Evolutionary conservation across 2,329 filamentous ascomycete species (phyloP), one percentile per base, ranked within the genome.

Genomic region (Arthrocladium fulminans): DNA sequence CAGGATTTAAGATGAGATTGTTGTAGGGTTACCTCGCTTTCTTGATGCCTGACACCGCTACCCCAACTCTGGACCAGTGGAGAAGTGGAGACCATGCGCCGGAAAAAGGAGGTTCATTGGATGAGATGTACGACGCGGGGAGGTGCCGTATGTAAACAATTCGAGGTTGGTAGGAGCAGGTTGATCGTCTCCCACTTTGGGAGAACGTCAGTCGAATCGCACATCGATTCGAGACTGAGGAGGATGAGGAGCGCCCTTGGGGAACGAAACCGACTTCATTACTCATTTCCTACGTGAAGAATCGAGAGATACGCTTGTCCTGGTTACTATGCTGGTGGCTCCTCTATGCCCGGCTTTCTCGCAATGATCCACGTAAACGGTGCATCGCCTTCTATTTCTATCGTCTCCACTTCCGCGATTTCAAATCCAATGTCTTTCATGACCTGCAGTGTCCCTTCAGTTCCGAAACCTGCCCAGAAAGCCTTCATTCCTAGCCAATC

Each of bases 401-500:
- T 25, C 38, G 57, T 49, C 34, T 55, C 53, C 17, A 54, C 54
- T 29, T 60, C 50, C 22, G 55, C 53, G 2, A 60, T 49, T 25
- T 64, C 60, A 29, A 56, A 59, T 0, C 65, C 65, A 2, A 47
- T 51, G 17, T 60, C 54, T 29, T 58, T 52, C 15, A 66, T 48
- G 55, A 49, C 45, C 13, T 32, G 15, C 32, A 46, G 19, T 35
- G 45, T 53, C 9, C 39, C 48, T 12, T 52, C 45, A 6, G 37
- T 40, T 13, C 51, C 51, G 30, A 47, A 57, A 12, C 56, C 43
- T 34, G 52, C 54, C 50, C 51, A 57, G 39, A 52, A 58, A 49
- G 57, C 53, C 23, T 41, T 47, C 22, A 47, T 42, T n/a, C 49
- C 48, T 9, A 56, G 42, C 45, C 52, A 52, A 35, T 30, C 27